phyloP scores from a whole-genome alignment of 768 basidiomycete genomes.

The Boletus subparvulus region DNA sequence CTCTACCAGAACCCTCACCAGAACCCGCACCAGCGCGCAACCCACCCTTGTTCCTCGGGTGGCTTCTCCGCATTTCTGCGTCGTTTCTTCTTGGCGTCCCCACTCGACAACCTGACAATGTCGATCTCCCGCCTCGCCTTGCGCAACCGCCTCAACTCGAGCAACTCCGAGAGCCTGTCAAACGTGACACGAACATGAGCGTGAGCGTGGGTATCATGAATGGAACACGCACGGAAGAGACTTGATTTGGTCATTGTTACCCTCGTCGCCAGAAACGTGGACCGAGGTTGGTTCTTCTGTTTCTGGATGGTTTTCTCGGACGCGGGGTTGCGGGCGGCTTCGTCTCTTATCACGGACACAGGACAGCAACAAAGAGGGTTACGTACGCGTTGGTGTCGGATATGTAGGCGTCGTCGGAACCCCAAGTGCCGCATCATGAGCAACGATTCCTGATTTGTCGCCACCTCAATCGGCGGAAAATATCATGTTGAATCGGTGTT shows the following conservation, averaged over 20 bases:
- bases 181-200: not conserved
- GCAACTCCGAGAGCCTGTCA: conserved; percentile 72
- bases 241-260: conserved; percentile 38
- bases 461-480: no score
- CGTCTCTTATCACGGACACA: no score
- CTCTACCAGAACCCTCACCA: no score
- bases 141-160: conserved; percentile 78
- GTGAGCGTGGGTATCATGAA: not conserved
- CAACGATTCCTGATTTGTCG: no score
- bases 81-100: conserved; percentile 55
- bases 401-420: no score
- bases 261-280: conserved; percentile 4
- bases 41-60: conserved; percentile 51
- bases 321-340: conserved; percentile 28
- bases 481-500: conserved; percentile 39
- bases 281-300: conserved; percentile 11
- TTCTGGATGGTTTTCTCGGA: conserved; percentile 51
- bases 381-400: no score
- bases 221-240: conserved; percentile 48
- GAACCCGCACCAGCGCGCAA: conserved; percentile 36
- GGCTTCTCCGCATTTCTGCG: conserved; percentile 47
- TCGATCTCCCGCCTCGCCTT: conserved; percentile 82
- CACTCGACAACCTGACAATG: conserved; percentile 74
- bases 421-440: no score
- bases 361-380: no score